Evolutionary conservation across 2,329 filamentous ascomycete species (phyloP).

Genomic region (Fusarium armeniacum): DNA sequence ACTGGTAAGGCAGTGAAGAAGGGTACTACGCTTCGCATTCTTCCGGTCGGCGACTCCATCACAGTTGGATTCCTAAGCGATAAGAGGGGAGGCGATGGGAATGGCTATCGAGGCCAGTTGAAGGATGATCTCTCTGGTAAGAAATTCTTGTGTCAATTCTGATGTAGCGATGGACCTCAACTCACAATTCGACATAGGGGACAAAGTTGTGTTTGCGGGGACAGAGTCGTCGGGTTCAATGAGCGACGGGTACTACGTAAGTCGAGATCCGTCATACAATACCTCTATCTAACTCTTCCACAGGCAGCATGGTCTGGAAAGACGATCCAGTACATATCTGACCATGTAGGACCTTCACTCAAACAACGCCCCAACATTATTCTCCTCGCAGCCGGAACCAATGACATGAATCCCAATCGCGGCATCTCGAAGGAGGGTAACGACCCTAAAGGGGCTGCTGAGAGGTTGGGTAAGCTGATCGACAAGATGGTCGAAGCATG

Average conservation of each 20-base stretch:
- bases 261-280: no score
- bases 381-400: conserved; percentile 21
- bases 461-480: conserved; percentile 16
- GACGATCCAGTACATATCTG: conserved; percentile 30
- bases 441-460: conserved; percentile 11
- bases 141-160: neutral
- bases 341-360: conserved; percentile 16
- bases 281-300: no score
- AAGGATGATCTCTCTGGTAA: conserved; percentile 22
- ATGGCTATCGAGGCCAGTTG: conserved; percentile 14
- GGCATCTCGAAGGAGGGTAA: conserved; percentile 30
- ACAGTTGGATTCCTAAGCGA: conserved; percentile 26
- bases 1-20: conserved; percentile 16
- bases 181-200: neutral
- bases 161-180: no score
- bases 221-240: conserved; percentile 23
- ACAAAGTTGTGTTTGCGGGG: conserved; percentile 23
- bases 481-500: conserved; percentile 30
- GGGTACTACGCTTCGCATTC: conserved; percentile 8
- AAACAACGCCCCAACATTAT: conserved; percentile 29
- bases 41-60: conserved; percentile 26
- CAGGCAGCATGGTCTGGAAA: conserved; percentile 34
- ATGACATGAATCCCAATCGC: conserved; percentile 28
- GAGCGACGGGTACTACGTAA: conserved; percentile 6
- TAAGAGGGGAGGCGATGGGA: conserved; percentile 14